These are phyloP conservation scores for Xylaria sp. DNA, from an alignment of 2,329 filamentous ascomycete species.

Conservation along the genomic window DNA sequence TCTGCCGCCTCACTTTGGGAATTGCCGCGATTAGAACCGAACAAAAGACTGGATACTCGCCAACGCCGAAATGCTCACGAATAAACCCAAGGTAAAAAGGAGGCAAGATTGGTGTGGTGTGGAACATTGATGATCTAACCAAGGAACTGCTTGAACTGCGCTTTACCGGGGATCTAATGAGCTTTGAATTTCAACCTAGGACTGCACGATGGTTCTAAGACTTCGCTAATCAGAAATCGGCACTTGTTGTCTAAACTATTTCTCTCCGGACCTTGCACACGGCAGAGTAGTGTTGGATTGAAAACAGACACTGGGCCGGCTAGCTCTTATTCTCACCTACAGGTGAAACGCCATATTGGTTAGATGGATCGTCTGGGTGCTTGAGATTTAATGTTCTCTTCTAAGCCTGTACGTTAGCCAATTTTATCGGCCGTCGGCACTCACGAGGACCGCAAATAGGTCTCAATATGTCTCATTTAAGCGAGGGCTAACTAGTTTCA, in stretches of 20 bases:
- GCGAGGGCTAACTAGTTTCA: no score
- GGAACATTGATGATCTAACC: constrained; percentile 2
- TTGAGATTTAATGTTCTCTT: no score
- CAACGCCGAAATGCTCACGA: no score
- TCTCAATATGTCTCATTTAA: no score
- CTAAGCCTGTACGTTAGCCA: no score
- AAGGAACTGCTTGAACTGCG: background rate
- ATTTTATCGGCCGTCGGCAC: no score
- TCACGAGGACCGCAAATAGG: no score
- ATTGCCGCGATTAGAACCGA: no score
- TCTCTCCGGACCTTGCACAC: constrained; percentile 23
- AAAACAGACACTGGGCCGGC: background rate
- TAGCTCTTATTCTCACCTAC: background rate
- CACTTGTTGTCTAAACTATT: constrained; percentile 6
- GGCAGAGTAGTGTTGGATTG: constrained; percentile 1
- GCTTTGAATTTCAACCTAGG: constrained; percentile 12
- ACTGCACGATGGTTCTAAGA: constrained; percentile 19
- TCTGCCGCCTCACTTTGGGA: background rate
- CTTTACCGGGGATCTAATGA: constrained; percentile 13
- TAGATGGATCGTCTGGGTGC: background rate
- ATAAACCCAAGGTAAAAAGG: no score
- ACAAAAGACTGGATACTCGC: no score
- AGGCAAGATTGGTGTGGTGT: background rate
- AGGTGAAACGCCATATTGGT: constrained; percentile 4
- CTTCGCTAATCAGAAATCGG: constrained; percentile 3